These are phyloP conservation scores for Vaccinium darrowii DNA, from an alignment of 148 eudicot genomes.

Conservation along the genomic window DNA sequence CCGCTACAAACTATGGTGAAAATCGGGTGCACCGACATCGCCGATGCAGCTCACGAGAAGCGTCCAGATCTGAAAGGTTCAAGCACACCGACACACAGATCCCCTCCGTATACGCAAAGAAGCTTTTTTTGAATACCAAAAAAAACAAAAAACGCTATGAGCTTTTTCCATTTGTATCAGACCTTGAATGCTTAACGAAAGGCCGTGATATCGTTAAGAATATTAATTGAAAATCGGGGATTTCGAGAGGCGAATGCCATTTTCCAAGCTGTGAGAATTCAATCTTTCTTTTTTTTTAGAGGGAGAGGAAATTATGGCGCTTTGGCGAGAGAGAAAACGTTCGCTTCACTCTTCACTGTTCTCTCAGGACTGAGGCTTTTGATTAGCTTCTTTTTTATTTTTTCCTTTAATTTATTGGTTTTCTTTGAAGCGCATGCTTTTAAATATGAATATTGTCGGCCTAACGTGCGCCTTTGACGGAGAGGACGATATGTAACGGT, in stretches of 20 bases:
- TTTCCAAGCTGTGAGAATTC: conserved; percentile 6
- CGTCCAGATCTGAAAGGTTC: conserved; percentile 15
- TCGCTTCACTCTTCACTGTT: conserved; percentile 21
- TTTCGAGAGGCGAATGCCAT: conserved; percentile 30
- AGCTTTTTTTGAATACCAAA: not conserved
- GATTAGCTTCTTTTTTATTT: not conserved
- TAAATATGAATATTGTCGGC: not conserved
- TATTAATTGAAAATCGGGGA: not conserved
- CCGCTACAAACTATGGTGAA: not conserved
- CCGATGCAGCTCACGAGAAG: not conserved
- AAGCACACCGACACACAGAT: conserved; percentile 14
- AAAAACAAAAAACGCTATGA: not conserved
- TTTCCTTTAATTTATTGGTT: not conserved
- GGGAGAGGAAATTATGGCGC: not conserved
- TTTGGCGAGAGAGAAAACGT: conserved; percentile 19
- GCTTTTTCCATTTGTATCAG: not conserved
- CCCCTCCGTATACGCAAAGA: not conserved
- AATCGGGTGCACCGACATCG: conserved; percentile 14
- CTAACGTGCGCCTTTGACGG: conserved; percentile 24
- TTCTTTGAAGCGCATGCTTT: not conserved
- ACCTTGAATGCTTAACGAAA: conserved; percentile 2
- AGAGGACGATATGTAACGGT: conserved; percentile 9
- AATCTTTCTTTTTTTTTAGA: not conserved
- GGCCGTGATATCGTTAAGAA: not conserved
- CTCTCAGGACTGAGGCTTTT: conserved; percentile 1